A percentile compares a stretch with the other conserved stretches of the same genome.
These are phyloP conservation scores for Macrophomina pseudophaseolina DNA, from an alignment of 2,329 filamentous ascomycete genomes.

Conservation along the genomic window DNA sequence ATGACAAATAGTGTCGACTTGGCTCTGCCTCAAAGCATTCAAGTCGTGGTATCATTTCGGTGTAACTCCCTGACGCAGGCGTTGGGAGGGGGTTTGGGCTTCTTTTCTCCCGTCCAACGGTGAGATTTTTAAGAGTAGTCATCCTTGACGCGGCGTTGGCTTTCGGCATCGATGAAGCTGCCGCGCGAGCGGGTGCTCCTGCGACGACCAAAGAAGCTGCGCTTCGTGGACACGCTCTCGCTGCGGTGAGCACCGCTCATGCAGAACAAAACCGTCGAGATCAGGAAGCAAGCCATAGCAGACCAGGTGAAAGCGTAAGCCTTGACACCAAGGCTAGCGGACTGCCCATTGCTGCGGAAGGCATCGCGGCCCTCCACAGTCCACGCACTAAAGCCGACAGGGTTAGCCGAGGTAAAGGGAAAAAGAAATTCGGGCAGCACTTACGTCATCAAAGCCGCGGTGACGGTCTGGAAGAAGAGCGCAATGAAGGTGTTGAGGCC, in stretches of 20 bases:
- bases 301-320: conserved; percentile 81
- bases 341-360: conserved; percentile 63
- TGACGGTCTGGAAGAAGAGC: conserved; percentile 71
- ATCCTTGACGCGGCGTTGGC: conserved; percentile 69
- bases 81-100: neutral
- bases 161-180: conserved; percentile 61
- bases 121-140: conserved; percentile 62
- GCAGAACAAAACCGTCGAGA: conserved; percentile 72
- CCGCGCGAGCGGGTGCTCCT: conserved; percentile 55
- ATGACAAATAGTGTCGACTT: conserved; percentile 9
- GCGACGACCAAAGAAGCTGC: conserved; percentile 56
- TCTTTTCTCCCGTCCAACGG: neutral
- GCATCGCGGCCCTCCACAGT: conserved; percentile 73
- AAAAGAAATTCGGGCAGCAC: conserved; percentile 40
- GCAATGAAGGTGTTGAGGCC: conserved; percentile 63
- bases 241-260: conserved; percentile 58
- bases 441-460: conserved; percentile 77
- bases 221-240: conserved; percentile 34
- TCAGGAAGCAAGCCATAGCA: conserved; percentile 67
- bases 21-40: neutral
- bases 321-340: conserved; percentile 67
- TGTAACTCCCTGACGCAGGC: neutral
- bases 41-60: conserved; percentile 21
- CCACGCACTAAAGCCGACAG: conserved; percentile 55
- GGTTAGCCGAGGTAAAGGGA: conserved; percentile 6